Base-by-base conservation (phyloP, 495 filamentous ascomycete species). In the Podospora sp. region DNA sequence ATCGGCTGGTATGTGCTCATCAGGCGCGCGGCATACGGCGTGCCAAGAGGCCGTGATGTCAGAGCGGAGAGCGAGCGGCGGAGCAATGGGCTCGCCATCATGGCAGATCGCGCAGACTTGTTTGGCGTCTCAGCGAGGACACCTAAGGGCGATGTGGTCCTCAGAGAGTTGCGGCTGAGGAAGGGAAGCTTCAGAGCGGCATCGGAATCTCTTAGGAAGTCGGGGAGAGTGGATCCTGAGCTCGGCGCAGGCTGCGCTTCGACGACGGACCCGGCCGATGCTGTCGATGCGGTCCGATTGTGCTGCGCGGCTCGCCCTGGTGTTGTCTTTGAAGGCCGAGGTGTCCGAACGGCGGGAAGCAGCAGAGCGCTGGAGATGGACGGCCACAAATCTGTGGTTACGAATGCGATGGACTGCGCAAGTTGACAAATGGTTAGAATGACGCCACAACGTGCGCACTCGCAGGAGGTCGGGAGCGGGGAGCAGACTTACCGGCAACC, bases 371-470 rank as follows among this genome's bases (percentile, higher is more conserved):
- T 81, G 49, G 81, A 78, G 65, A 88, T 78, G 20, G 84, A 84
- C 24, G 86, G 85, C 84, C 83, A 87, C 66, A 86, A 65, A 51
- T 87, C 83, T 58, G 81, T 76, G 1, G 84, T 82, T 65, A 81
- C 80, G 49, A 82, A 80, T 59, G 80, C 81, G 62, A 87, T 76
- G 60, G 74, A 78, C 81, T 84, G 75, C 18, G 74, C 65, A 65
- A 55, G 22, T 21, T 24, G 33, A 56, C 27, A 59, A 33, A 6
- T 59, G 24, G 25, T 25, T 18, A 53, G 61, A 53, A 63, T 63
- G 61, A 63, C 61, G 61, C 49, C 46, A 63, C n/a, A 22, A 40
- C 24, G 16, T 25, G 14, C 61, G 33, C 27, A 65, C 7, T 20
- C 3, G 8, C 21, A 52, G 65, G 9, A 59, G 26, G 20, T 27